A percentile compares a stretch with the other conserved stretches of the same genome.
Evolutionary conservation across 2,329 filamentous ascomycete genomes (phyloP).

Genomic region (Alternaria brassicicola): DNA sequence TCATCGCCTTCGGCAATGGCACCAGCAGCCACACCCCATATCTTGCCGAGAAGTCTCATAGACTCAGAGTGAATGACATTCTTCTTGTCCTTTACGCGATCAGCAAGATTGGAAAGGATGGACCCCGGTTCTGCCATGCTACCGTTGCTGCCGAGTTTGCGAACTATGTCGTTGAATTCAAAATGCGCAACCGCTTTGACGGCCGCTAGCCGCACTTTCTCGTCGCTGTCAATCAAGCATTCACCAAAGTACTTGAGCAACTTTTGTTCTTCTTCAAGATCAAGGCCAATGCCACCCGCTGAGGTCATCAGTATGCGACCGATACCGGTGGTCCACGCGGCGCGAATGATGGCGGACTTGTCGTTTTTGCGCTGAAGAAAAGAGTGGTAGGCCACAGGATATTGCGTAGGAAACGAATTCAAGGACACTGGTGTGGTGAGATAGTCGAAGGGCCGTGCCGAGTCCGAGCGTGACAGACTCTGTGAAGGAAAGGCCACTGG

Average conservation of each 20-base stretch:
- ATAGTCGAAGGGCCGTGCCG: slow-evolving; percentile 58
- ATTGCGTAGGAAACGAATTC: slow-evolving; percentile 85
- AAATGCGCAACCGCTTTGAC: slow-evolving; percentile 84
- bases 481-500: slow-evolving; percentile 84
- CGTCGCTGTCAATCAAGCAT: slow-evolving; percentile 85
- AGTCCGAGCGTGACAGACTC: slow-evolving; percentile 54
- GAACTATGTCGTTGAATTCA: slow-evolving; percentile 77
- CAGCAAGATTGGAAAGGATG: slow-evolving; percentile 79
- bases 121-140: slow-evolving; percentile 77
- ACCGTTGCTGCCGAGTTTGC: slow-evolving; percentile 78
- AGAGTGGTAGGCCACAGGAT: slow-evolving; percentile 77
- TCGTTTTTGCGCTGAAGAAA: slow-evolving; percentile 87
- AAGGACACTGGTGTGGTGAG: slow-evolving; percentile 84
- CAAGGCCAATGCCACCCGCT: slow-evolving; percentile 86
- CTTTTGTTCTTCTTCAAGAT: slow-evolving; percentile 77
- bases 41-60: slow-evolving; percentile 80
- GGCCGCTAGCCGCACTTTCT: slow-evolving; percentile 88
- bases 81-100: slow-evolving; percentile 87
- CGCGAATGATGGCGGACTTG: slow-evolving; percentile 80
- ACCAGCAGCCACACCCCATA: slow-evolving; percentile 92
- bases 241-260: slow-evolving; percentile 77
- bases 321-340: slow-evolving; percentile 82
- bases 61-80: slow-evolving; percentile 81
- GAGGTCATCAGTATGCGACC: slow-evolving; percentile 90
- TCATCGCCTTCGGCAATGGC: slow-evolving; percentile 87